Base-by-base conservation (phyloP, 352 stramenopile genomes). In the Pythium graminicola region DNA sequence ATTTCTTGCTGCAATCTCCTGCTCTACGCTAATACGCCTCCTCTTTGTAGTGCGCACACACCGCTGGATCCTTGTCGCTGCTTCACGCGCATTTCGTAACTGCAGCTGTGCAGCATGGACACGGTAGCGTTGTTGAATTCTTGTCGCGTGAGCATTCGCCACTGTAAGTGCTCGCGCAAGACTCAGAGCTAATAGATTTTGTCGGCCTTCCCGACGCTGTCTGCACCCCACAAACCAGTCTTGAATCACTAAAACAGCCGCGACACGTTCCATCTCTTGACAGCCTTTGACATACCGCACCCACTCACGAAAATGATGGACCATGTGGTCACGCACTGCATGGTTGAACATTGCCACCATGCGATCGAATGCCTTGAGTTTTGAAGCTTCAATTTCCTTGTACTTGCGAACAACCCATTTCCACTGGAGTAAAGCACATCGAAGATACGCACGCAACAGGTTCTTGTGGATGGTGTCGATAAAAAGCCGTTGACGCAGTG, bases 401-500 rank as follows among this genome's bases (percentile, higher is more conserved):
- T 50, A 42, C 9, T 71, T 57, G 2, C 58, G 19, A 24, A 84
- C 40, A 26, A 66, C 44, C 6, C 22, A 19, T 11, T 41, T 44
- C 73, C 76, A 87, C n/a, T 60, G 23, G 4, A 39, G 2, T 50
- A 69, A 64, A 16, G 53, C 51, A 3, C 46, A 52, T 7, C 73
- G 67, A 14, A 68, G 23, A 13, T 54, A 39, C 11, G 52, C 57
- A 20, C 64, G 60, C 14, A 54, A 60, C 11, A 67, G 22, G 28
- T 73, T 57, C 26, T 69, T 60, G 0, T 47, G 6, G 38, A 83
- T 6, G 10, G 71, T 76, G n/a, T 54, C 60, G 0, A 43, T 50
- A 22, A 85, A 72, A 1, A 86, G 45, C 20, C 72, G 49, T 4
- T 57, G 57, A 0, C 76, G 73, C 20, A 87, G 48, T 36, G 28